Evolutionary conservation across 371 early-diverging fungal species (phyloP).

Genomic region (Rhizopus delemar): DNA sequence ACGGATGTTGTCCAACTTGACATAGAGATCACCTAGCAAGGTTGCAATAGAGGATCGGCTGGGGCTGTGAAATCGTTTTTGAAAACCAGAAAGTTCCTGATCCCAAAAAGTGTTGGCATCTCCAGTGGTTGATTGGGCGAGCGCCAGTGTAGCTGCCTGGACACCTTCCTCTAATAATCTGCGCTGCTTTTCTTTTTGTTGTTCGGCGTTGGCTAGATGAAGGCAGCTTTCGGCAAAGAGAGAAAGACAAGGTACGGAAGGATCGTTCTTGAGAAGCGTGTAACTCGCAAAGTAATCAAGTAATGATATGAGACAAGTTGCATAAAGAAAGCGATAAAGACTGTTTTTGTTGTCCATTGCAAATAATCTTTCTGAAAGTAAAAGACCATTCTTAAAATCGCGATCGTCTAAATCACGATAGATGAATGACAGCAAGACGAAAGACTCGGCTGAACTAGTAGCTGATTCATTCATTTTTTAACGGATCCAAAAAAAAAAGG

Average conservation of each 20-base stretch:
- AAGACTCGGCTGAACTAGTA: slow-evolving; percentile 38
- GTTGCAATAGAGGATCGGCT: slow-evolving; percentile 32
- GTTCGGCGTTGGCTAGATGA: slow-evolving; percentile 45
- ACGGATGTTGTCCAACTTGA: slow-evolving; percentile 36
- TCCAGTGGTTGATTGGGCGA: slow-evolving; percentile 17
- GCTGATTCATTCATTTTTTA: slow-evolving; percentile 9
- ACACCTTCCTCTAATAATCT: slow-evolving; percentile 51
- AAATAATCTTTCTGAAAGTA: slow-evolving; percentile 50
- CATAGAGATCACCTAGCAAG: slow-evolving; percentile 44
- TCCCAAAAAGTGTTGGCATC: slow-evolving; percentile 25
- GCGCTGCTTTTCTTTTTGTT: slow-evolving; percentile 39
- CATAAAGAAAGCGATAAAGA: slow-evolving; percentile 45
- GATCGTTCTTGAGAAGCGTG: slow-evolving; percentile 24
- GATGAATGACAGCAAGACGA: slow-evolving; percentile 38
- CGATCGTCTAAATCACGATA: slow-evolving; percentile 51
- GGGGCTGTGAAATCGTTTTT: slow-evolving; percentile 34
- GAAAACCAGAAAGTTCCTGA: slow-evolving; percentile 45
- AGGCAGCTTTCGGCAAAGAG: slow-evolving; percentile 51
- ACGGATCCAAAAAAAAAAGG: too few species aligned
- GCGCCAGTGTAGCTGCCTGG: slow-evolving; percentile 33
- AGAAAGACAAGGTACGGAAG: slow-evolving; percentile 34
- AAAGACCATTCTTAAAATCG: slow-evolving; percentile 42
- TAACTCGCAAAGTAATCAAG: slow-evolving; percentile 45
- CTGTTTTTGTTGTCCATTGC: slow-evolving; percentile 43
- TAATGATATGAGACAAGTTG: slow-evolving; percentile 35